Evolutionary conservation across 176 grass and related monocot species (phyloP).

Genomic region (Tillandsia leiboldiana): DNA sequence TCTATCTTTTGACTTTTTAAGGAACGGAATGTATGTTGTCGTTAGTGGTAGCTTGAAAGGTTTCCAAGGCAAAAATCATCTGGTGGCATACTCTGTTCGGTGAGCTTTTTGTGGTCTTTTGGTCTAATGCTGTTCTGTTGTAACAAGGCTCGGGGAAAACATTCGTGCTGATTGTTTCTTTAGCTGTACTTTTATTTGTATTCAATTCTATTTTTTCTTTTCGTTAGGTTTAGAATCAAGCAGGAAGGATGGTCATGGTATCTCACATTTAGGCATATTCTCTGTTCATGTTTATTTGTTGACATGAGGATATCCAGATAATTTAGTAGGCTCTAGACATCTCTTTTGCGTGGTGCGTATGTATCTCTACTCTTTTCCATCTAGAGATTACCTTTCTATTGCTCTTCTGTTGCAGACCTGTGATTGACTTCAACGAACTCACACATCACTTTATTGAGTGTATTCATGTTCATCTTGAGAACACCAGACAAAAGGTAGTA

Average conservation of each 20-base stretch:
- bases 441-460: conserved; percentile 82
- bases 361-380: too few relatives aligned
- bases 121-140: neutral
- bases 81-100: conserved; percentile 68
- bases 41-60: conserved; percentile 75
- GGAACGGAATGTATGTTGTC: conserved; percentile 62
- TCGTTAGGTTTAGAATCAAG: too few relatives aligned
- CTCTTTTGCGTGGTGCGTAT: too few relatives aligned
- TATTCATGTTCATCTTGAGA: conserved; percentile 76
- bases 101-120: conserved; percentile 29
- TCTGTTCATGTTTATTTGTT: too few relatives aligned
- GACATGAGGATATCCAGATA: too few relatives aligned
- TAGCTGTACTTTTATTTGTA: neutral
- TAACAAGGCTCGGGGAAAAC: neutral
- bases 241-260: too few relatives aligned
- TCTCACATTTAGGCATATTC: too few relatives aligned
- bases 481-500: conserved; percentile 55
- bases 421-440: conserved; percentile 73
- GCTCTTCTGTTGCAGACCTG: conserved; percentile 39
- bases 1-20: conserved; percentile 25
- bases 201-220: too few relatives aligned
- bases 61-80: conserved; percentile 78
- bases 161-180: neutral
- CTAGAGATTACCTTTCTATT: conserved; percentile 8
- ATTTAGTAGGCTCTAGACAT: too few relatives aligned